phyloP scores from a whole-genome alignment of 192 early-diverging fungal species.

The Gryganskiella cystojenkinii region DNA sequence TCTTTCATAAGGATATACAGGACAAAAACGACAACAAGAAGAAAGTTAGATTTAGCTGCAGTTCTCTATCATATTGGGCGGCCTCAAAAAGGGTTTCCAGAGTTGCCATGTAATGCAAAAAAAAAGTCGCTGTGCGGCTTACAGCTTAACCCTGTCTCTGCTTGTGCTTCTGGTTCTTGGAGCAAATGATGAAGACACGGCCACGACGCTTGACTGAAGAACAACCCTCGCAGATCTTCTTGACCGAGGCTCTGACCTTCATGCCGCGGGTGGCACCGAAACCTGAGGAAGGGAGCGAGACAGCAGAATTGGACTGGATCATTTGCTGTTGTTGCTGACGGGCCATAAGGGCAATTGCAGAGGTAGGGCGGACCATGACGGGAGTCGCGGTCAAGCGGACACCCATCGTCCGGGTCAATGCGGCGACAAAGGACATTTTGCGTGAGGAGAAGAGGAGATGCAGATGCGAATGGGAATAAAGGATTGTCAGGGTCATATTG shows the following conservation, averaged over 20 bases:
- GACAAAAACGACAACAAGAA: too few relatives aligned
- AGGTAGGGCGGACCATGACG: conserved; percentile 13
- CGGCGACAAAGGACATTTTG: conserved; percentile 34
- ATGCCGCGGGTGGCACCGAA: conserved; percentile 70
- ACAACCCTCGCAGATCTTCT: conserved; percentile 91
- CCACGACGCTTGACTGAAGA: conserved; percentile 87
- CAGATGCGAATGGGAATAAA: background rate
- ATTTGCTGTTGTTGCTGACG: conserved; percentile 23
- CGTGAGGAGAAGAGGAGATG: too few relatives aligned
- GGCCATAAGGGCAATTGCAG: conserved; percentile 24
- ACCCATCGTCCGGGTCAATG: conserved; percentile 30
- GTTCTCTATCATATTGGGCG: background rate
- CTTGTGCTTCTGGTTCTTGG: conserved; percentile 94
- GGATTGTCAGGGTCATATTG: too few relatives aligned
- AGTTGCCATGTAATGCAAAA: background rate
- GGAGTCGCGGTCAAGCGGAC: conserved; percentile 14
- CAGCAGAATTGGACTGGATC: conserved; percentile 15
- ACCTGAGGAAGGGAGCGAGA: conserved; percentile 8
- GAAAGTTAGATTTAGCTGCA: too few relatives aligned
- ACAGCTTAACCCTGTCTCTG: conserved; percentile 83
- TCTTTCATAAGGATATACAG: too few relatives aligned
- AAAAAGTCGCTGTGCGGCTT: too few relatives aligned
- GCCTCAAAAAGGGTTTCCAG: background rate
- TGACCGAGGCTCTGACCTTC: conserved; percentile 90
- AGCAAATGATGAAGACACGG: conserved; percentile 88